A percentile compares a stretch with the other conserved stretches of the same genome.
Evolutionary conservation across 164 flowering plant genomes (phyloP).

Genomic region (Aristolochia fimbriata): DNA sequence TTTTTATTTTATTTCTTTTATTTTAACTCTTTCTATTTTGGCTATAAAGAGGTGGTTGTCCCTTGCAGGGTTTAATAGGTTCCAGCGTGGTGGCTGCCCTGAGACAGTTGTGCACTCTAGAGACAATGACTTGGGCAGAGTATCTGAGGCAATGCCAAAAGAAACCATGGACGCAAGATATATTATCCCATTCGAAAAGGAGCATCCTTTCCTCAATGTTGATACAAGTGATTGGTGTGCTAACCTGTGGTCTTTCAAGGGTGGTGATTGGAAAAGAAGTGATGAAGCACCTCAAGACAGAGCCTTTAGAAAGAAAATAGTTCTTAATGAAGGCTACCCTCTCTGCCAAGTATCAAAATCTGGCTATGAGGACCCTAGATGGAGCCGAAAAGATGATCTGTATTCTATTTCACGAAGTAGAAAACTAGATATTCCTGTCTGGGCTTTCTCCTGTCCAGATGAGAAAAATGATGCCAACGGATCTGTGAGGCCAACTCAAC

Average conservation of each 20-base stretch:
- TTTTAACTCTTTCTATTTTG: no score
- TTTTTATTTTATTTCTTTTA: not conserved
- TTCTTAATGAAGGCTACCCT: conserved; percentile 83
- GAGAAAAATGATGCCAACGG: conserved; percentile 42
- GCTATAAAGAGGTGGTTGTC: not conserved
- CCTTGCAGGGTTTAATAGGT: conserved; percentile 30
- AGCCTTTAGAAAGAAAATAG: conserved; percentile 48
- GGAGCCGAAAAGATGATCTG: conserved; percentile 70
- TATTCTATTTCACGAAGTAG: conserved; percentile 57
- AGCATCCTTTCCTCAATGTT: conserved; percentile 17
- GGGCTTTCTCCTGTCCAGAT: conserved; percentile 77
- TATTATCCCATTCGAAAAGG: conserved; percentile 26
- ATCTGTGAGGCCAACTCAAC: conserved; percentile 26
- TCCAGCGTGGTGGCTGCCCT: conserved; percentile 6
- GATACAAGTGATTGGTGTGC: conserved; percentile 54
- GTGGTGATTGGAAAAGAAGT: conserved; percentile 93
- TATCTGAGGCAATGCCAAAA: conserved; percentile 21
- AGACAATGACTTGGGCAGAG: conserved; percentile 22
- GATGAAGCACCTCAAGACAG: conserved; percentile 67
- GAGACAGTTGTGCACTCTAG: conserved; percentile 24
- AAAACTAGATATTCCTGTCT: conserved; percentile 73
- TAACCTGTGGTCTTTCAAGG: conserved; percentile 79
- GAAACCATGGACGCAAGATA: conserved; percentile 35
- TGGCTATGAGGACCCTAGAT: conserved; percentile 81
- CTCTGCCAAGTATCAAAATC: conserved; percentile 86